Conservation (phyloP, 176 grass and related monocot species). For the Themeda triandra region DNA sequence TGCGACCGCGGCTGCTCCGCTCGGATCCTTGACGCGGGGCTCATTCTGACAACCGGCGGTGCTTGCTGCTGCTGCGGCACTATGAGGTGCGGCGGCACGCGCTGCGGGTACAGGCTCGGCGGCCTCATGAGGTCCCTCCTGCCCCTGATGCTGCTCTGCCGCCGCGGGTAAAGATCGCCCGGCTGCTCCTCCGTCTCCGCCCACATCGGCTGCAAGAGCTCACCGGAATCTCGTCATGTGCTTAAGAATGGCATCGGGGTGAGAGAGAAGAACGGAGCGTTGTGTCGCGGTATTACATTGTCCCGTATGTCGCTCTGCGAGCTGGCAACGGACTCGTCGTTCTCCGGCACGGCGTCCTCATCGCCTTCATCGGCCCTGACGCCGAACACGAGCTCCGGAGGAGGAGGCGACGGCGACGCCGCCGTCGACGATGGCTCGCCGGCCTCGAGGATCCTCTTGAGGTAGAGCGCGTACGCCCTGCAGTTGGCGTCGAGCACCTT, state of each 20-base stretch:
- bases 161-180: constrained; percentile 40
- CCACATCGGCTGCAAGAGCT: constrained; percentile 50
- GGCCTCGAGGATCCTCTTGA: constrained; percentile 49
- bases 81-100: constrained; percentile 62
- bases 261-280: background rate
- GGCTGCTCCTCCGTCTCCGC: constrained; percentile 30
- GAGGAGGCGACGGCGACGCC: background rate
- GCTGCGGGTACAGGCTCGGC: constrained; percentile 63
- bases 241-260: background rate
- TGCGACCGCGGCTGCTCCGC: background rate
- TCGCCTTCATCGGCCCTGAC: background rate
- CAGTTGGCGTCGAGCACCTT: constrained; percentile 58
- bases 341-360: background rate
- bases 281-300: constrained; percentile 42
- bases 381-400: constrained; percentile 37
- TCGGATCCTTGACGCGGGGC: constrained; percentile 16
- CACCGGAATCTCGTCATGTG: background rate
- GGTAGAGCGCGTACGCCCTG: constrained; percentile 46
- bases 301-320: constrained; percentile 41
- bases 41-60: constrained; percentile 9
- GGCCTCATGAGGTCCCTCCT: constrained; percentile 34
- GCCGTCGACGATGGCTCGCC: background rate
- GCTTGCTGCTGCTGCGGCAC: constrained; percentile 4
- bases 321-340: constrained; percentile 8
- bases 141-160: constrained; percentile 25